A percentile compares a stretch with the other conserved stretches of the same genome.
Evolutionary conservation across 1,284 basidiomycete species (phyloP).

Genomic region (Pulveroboletus sp.): DNA sequence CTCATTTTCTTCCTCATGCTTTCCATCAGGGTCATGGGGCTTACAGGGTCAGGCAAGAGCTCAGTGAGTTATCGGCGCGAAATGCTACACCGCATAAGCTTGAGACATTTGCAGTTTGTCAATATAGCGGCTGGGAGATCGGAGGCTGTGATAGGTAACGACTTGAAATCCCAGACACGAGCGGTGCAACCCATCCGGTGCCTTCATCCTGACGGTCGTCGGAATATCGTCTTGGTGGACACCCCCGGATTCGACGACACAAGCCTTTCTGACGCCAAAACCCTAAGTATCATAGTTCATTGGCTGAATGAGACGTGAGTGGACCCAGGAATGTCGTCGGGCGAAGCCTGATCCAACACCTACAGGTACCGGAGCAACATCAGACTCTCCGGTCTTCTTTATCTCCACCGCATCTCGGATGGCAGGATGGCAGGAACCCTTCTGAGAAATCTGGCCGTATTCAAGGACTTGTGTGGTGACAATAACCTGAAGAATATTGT

Average conservation of each 20-base stretch:
- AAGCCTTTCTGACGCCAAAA: slow-evolving; percentile 10
- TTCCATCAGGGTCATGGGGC: slow-evolving; percentile 41
- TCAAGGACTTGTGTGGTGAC: slow-evolving; percentile 31
- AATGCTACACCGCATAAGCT: neutral
- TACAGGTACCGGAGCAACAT: slow-evolving; percentile 17
- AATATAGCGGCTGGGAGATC: slow-evolving; percentile 17
- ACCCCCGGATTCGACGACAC: slow-evolving; percentile 32
- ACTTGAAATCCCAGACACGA: slow-evolving; percentile 12
- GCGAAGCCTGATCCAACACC: neutral
- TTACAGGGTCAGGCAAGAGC: slow-evolving; percentile 44
- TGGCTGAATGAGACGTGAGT: slow-evolving; percentile 30
- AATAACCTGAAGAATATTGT: slow-evolving; percentile 25
- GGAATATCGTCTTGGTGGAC: slow-evolving; percentile 25
- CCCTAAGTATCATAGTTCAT: slow-evolving; percentile 22
- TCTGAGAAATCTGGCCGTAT: slow-evolving; percentile 22
- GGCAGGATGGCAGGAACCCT: slow-evolving; percentile 43
- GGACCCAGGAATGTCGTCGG: neutral
- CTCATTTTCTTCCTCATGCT: neutral
- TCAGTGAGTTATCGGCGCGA: slow-evolving; percentile 28
- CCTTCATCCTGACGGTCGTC: slow-evolving; percentile 17
- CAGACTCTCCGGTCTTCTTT: slow-evolving; percentile 30
- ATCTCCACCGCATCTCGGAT: slow-evolving; percentile 42
- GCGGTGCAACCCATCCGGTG: slow-evolving; percentile 17
- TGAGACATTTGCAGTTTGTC: slow-evolving; percentile 20
- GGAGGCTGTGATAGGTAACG: neutral